These are phyloP conservation scores for Pseudoscleropodium purum DNA, from an alignment of 225 moss, liverwort and hornwort genomes.

Conservation along the genomic window DNA sequence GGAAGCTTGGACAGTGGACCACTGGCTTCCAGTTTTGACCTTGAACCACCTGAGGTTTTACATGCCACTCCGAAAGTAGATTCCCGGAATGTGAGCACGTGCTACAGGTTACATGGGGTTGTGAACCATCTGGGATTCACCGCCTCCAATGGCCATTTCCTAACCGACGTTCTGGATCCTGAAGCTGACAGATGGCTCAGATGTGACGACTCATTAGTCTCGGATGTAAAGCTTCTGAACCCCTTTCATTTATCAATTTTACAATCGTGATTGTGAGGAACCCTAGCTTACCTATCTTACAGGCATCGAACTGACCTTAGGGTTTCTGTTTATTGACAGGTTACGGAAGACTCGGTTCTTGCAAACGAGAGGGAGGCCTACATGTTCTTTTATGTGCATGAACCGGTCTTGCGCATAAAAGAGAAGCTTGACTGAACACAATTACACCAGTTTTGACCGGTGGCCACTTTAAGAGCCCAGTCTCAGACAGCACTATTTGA, in stretches of 20 bases:
- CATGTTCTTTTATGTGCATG: conserved; percentile 56
- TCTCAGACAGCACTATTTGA: neutral
- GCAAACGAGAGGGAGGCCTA: conserved; percentile 34
- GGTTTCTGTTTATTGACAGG: neutral
- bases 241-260: neutral
- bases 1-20: neutral
- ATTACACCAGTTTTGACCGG: neutral
- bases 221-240: neutral
- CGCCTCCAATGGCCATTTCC: conserved; percentile 36
- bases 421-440: neutral
- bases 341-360: conserved; percentile 18
- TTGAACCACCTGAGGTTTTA: neutral
- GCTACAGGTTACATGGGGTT: conserved; percentile 32
- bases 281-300: neutral
- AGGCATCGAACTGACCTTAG: neutral
- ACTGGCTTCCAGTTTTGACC: neutral
- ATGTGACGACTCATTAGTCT: conserved; percentile 37
- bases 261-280: neutral
- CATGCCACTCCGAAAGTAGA: neutral
- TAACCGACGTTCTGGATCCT: conserved; percentile 16
- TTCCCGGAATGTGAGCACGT: neutral
- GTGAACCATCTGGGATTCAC: conserved; percentile 38
- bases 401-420: neutral
- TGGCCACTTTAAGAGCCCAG: neutral
- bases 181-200: conserved; percentile 31